These are phyloP conservation scores for Brettanomyces bruxellensis DNA, from an alignment of 805 yeast species.

Conservation along the genomic window DNA sequence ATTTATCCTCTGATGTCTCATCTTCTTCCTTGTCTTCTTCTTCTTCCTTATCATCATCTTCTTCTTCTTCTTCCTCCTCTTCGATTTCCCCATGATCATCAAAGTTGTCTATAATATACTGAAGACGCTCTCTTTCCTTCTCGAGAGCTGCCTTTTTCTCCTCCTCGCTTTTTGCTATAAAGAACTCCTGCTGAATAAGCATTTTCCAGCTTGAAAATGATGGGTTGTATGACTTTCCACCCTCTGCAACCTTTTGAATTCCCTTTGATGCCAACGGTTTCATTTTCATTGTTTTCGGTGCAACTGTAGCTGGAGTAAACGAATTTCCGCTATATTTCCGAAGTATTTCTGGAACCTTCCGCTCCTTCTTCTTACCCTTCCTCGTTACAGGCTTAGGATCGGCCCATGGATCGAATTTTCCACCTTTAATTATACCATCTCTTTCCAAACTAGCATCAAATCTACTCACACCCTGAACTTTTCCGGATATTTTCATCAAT, in stretches of 20 bases:
- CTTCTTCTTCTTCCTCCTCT: conserved; percentile 30
- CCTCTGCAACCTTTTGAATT: conserved; percentile 53
- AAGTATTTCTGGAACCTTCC: conserved; percentile 32
- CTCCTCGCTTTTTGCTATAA: conserved; percentile 57
- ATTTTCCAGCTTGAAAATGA: conserved; percentile 73
- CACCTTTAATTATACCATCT: conserved; percentile 52
- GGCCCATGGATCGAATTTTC: conserved; percentile 66
- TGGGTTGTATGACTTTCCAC: conserved; percentile 92
- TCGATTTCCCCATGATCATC: conserved; percentile 49
- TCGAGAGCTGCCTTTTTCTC: conserved; percentile 50
- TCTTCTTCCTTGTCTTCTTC: conserved; percentile 35
- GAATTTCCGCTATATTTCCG: conserved; percentile 24
- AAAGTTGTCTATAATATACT: conserved; percentile 51
- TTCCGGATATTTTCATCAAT: conserved; percentile 72
- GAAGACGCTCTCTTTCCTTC: conserved; percentile 56
- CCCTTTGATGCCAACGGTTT: conserved; percentile 47
- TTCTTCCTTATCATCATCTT: conserved; percentile 50
- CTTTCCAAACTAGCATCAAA: conserved; percentile 44
- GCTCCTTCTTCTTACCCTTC: conserved; percentile 10
- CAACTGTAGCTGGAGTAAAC: conserved; percentile 41
- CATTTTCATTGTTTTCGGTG: conserved; percentile 46
- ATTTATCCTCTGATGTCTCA: conserved; percentile 27
- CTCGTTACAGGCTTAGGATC: conserved; percentile 4
- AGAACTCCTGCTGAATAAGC: conserved; percentile 59
- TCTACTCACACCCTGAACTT: conserved; percentile 45